Percentiles rank a stretch among this genome's conserved stretches.
Conservation (phyloP, 345 rosid species). For the Odontarrhena argentea region DNA sequence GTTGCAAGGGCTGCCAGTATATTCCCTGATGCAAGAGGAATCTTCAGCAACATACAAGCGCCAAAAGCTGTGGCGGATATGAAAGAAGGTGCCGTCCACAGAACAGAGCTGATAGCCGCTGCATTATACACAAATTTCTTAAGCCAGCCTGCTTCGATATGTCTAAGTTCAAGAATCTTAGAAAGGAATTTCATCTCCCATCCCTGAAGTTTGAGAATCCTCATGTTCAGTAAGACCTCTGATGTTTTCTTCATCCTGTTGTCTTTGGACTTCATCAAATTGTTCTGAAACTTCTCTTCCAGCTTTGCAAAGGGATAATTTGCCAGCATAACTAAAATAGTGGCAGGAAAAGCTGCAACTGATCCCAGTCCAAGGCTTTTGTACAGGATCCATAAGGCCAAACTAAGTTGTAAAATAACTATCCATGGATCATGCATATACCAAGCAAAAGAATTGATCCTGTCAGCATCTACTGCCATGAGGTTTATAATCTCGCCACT, state of each 20-base stretch:
- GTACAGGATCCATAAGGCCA: constrained; percentile 58
- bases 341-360: constrained; percentile 50
- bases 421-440: constrained; percentile 64
- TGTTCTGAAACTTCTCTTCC: constrained; percentile 53
- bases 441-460: constrained; percentile 55
- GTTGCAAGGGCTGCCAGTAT: constrained; percentile 70
- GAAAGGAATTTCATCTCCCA: constrained; percentile 73
- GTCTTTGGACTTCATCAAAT: constrained; percentile 65
- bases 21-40: constrained; percentile 60
- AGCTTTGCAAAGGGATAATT: constrained; percentile 57
- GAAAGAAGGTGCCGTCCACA: constrained; percentile 59
- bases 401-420: constrained; percentile 51
- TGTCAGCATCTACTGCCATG: constrained; percentile 61
- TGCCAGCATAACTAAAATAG: constrained; percentile 49
- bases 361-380: constrained; percentile 58
- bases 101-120: constrained; percentile 39
- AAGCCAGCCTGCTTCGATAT: constrained; percentile 56
- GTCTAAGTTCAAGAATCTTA: constrained; percentile 45
- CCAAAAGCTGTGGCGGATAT: constrained; percentile 55
- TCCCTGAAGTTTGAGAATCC: constrained; percentile 73
- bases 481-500: constrained; percentile 71
- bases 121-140: constrained; percentile 45
- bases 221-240: constrained; percentile 70
- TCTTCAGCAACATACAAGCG: constrained; percentile 50
- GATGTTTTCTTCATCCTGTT: constrained; percentile 61